Conservation (phyloP, 768 basidiomycete species). For the Rhodosporidiobolus sp. region DNA sequence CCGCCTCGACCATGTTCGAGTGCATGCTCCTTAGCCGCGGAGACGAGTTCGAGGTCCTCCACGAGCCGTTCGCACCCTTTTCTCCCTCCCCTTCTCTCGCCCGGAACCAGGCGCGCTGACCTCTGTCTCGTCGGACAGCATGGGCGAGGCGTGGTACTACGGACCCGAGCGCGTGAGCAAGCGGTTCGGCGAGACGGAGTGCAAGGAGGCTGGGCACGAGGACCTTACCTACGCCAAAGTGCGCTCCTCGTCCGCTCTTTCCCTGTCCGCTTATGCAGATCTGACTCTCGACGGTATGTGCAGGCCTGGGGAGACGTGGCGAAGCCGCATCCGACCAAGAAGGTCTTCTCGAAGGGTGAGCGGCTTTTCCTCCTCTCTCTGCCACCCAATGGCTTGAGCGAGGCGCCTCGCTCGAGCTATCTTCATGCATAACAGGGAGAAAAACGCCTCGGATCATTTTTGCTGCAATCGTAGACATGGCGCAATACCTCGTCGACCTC, state of each 20-base stretch:
- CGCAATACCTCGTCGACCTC: slow-evolving; percentile 42
- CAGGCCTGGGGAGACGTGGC: slow-evolving; percentile 41
- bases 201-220: slow-evolving; percentile 17
- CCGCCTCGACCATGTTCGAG: slow-evolving; percentile 44
- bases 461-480: slow-evolving; percentile 41
- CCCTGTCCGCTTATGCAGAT: no score
- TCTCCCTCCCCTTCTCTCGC: not conserved
- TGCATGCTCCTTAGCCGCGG: slow-evolving; percentile 31
- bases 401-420: not conserved
- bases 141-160: slow-evolving; percentile 42
- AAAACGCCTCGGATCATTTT: no score
- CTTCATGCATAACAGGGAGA: no score
- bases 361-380: not conserved
- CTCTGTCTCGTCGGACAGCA: not conserved
- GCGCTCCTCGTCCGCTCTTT: not conserved
- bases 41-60: slow-evolving; percentile 38
- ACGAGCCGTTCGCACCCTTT: slow-evolving; percentile 34
- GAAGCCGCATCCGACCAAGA: slow-evolving; percentile 8
- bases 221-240: slow-evolving; percentile 40
- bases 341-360: slow-evolving; percentile 43
- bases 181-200: slow-evolving; percentile 36
- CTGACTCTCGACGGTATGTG: not conserved
- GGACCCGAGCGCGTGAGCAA: slow-evolving; percentile 33
- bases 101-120: no score
- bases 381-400: not conserved